phyloP scores from a whole-genome alignment of 2,329 filamentous ascomycete species.

The Davidsoniella neocaledoniae region DNA sequence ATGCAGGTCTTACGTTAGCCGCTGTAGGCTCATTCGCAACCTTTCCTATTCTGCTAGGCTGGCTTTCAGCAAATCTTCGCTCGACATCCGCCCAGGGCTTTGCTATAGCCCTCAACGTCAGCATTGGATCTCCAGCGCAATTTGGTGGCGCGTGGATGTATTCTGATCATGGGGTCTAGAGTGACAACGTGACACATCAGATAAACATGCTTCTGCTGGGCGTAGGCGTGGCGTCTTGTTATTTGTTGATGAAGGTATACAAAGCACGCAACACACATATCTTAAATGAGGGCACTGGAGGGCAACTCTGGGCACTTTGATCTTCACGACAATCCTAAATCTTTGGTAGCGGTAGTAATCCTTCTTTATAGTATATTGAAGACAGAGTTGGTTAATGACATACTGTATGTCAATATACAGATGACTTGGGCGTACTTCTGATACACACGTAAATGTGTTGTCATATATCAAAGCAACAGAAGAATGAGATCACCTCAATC shows the following conservation, averaged over 20 bases:
- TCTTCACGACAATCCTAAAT: too few species aligned
- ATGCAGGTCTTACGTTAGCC: slow-evolving; percentile 45
- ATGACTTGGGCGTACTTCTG: too few species aligned
- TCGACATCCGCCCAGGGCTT: slow-evolving; percentile 48
- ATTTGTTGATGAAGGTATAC: neutral
- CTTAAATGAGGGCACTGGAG: neutral
- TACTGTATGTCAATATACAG: too few species aligned
- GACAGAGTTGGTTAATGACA: too few species aligned
- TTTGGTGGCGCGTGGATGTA: slow-evolving; percentile 48
- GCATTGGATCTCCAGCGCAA: slow-evolving; percentile 49
- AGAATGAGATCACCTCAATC: slow-evolving; percentile 17
- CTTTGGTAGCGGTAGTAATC: too few species aligned
- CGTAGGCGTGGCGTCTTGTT: slow-evolving; percentile 25
- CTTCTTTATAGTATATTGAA: too few species aligned
- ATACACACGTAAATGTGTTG: too few species aligned
- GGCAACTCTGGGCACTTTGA: neutral
- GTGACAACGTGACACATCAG: slow-evolving; percentile 54
- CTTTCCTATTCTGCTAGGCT: slow-evolving; percentile 54
- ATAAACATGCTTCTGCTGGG: slow-evolving; percentile 42
- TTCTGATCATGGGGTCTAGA: slow-evolving; percentile 38
- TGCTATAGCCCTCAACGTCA: slow-evolving; percentile 54
- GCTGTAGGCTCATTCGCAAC: slow-evolving; percentile 49
- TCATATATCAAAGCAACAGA: too few species aligned
- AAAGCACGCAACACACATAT: neutral
- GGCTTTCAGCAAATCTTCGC: slow-evolving; percentile 51